These are phyloP conservation scores for Ramaria sp. DNA, from an alignment of 768 basidiomycete species.

Conservation along the genomic window DNA sequence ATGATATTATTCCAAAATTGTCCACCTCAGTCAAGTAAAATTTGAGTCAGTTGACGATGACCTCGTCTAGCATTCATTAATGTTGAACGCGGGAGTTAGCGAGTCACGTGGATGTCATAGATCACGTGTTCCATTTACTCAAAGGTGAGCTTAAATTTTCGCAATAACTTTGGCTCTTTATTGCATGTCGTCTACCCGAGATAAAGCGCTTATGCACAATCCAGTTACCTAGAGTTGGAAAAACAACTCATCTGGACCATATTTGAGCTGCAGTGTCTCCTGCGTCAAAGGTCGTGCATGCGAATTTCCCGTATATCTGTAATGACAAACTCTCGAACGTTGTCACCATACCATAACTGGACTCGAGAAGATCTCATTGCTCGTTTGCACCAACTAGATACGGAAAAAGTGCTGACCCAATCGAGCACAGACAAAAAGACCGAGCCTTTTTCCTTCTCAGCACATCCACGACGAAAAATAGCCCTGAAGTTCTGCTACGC, in stretches of 20 bases:
- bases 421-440: slow-evolving; percentile 10
- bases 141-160: background rate
- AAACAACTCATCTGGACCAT: too few species aligned
- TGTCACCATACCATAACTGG: slow-evolving; percentile 38
- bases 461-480: slow-evolving; percentile 75
- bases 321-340: background rate
- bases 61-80: background rate
- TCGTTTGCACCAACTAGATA: slow-evolving; percentile 47
- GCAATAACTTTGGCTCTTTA: too few species aligned
- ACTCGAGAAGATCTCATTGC: slow-evolving; percentile 63
- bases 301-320: background rate
- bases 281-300: background rate
- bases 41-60: background rate
- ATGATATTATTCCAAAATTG: too few species aligned
- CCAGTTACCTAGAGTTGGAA: too few species aligned
- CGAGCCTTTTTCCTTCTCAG: slow-evolving; percentile 50
- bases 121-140: background rate
- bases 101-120: background rate
- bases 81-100: background rate
- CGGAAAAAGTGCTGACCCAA: slow-evolving; percentile 14
- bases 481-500: slow-evolving; percentile 90
- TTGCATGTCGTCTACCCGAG: too few species aligned
- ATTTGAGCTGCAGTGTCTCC: too few species aligned
- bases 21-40: too few species aligned
- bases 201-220: too few species aligned